phyloP scores from a whole-genome alignment of 768 basidiomycete genomes.

The Termitomyces sp. region DNA sequence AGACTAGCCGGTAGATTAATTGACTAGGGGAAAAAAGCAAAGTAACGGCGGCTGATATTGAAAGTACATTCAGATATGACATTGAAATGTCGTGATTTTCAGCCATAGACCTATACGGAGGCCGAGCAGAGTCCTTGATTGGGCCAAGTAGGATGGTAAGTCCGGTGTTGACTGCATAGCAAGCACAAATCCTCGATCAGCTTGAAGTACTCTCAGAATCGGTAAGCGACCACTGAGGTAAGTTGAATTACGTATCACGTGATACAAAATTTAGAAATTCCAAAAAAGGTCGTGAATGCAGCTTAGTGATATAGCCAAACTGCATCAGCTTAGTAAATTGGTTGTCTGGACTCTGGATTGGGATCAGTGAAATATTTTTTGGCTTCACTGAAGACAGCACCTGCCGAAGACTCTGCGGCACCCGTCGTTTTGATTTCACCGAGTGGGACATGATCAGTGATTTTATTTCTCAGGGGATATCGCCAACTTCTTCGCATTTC shows the following conservation, averaged over 20 bases:
- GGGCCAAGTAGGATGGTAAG: no score
- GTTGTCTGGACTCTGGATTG: neutral
- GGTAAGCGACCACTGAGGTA: no score
- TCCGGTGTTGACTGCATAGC: no score
- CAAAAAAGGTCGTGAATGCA: no score
- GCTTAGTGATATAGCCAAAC: no score
- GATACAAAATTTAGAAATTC: no score
- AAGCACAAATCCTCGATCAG: no score
- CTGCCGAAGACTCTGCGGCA: neutral
- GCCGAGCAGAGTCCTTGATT: neutral
- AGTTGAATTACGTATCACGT: no score
- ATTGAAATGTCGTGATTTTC: neutral
- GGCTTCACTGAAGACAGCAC: no score
- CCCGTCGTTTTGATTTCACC: neutral
- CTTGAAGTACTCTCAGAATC: no score
- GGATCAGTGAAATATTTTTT: neutral
- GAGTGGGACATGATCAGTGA: neutral
- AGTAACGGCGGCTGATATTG: neutral
- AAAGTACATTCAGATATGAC: no score
- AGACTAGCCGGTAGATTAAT: neutral
- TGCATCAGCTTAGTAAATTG: no score
- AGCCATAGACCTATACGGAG: neutral
- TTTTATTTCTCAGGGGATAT: neutral
- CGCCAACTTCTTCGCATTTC: neutral
- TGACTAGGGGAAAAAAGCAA: neutral